Base-by-base conservation (phyloP, 1,139 yeast species). In the Candida frijolesensis region DNA sequence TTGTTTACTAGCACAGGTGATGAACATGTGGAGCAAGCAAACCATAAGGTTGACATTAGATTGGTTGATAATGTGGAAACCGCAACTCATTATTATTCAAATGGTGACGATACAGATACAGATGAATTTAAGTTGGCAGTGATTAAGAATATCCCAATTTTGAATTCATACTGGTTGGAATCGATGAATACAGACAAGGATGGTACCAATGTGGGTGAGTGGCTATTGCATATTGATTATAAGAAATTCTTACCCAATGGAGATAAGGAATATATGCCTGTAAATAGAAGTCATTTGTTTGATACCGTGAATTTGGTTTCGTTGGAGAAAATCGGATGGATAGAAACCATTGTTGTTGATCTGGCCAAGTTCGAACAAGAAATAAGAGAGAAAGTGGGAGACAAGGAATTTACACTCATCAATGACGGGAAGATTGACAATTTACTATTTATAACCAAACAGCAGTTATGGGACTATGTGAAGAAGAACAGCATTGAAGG, bases 101-200 rank as follows among this genome's bases (percentile, higher is more conserved):
- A 30, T 19, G 44, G 38, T n/a, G 46, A 48, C 32, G 44, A 48
- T 4, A 44, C 37, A 15, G 50, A 48, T 38, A 48, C 45, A 30
- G 55, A 56, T 37, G 47, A 54, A 4, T 54, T 65, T 43, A 60
- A 58, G 44, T 51, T 61, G 11, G 65, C 71, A 1, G 54, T 71
- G 18, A 63, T 65, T 60, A 55, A 64, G 40, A 71, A 63, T 0
- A 48, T 68, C 2, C 71, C 74, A 1, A 52, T 72, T 5, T 57
- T 72, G 11, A 59, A 62, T 42, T 48, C 56, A 8, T 42, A 50
- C 2, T 72, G 76, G 77, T 34, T 62, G 10, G 54, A 56, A 19
- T 52, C 46, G 12, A 51, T 67, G 1, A 40, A 47, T 19, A 19
- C 51, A 2, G 44, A 60, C 6, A 51, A 55, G 1, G 44, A 57